A percentile compares a stretch with the other conserved stretches of the same genome.
Conservation (phyloP, 169 alveolate species). For the Cryptosporidium tyzzeri region DNA sequence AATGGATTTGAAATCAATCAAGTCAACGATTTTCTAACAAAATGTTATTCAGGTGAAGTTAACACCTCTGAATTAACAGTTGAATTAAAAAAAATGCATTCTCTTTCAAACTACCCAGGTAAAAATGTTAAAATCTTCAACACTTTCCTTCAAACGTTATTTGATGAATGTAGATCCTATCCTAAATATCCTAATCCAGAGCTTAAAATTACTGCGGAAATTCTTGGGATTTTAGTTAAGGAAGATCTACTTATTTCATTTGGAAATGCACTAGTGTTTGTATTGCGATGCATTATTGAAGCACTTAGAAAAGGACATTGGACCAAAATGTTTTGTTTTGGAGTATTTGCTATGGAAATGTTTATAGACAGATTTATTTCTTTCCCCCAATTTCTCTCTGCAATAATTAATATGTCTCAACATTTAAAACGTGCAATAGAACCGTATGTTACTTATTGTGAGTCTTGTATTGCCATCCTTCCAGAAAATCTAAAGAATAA, state of each 20-base stretch:
- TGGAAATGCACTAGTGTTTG: conserved; percentile 77
- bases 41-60: conserved; percentile 48
- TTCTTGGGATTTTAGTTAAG: conserved; percentile 82
- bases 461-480: conserved; percentile 17
- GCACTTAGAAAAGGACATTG: conserved; percentile 78
- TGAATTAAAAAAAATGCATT: conserved; percentile 13
- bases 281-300: conserved; percentile 80
- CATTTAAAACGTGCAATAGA: conserved; percentile 46
- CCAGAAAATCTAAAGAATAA: conserved; percentile 45
- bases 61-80: background rate
- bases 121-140: conserved; percentile 20
- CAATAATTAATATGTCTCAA: conserved; percentile 60
- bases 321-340: conserved; percentile 81
- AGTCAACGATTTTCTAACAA: conserved; percentile 45
- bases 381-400: conserved; percentile 77
- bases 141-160: conserved; percentile 80
- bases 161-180: conserved; percentile 88
- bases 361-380: conserved; percentile 54
- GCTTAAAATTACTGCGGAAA: conserved; percentile 86
- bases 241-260: conserved; percentile 73
- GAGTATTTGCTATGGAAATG: conserved; percentile 81
- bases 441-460: conserved; percentile 43
- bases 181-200: conserved; percentile 89
- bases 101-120: conserved; percentile 1
- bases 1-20: conserved; percentile 1